These are phyloP conservation scores for Soucietia sequanensis DNA, from an alignment of 805 yeast genomes.

Conservation along the genomic window DNA sequence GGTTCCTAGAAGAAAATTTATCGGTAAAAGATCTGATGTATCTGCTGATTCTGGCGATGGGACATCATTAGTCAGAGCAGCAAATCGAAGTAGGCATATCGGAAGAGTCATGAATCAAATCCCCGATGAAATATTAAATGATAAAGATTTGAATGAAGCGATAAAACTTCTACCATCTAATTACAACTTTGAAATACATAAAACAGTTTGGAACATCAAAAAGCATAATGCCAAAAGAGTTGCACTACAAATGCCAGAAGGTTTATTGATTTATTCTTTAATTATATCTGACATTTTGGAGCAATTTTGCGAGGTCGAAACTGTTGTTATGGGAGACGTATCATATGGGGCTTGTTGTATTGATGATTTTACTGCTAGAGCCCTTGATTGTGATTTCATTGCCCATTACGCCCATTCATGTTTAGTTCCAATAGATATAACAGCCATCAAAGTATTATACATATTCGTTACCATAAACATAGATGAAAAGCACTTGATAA, in stretches of 20 bases:
- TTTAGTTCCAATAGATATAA: conserved; percentile 90
- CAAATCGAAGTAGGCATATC: conserved; percentile 33
- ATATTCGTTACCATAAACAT: conserved; percentile 92
- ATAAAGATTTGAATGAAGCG: conserved; percentile 81
- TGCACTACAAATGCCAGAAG: conserved; percentile 97
- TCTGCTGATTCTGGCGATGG: conserved; percentile 13
- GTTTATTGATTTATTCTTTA: conserved; percentile 82
- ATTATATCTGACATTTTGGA: conserved; percentile 89
- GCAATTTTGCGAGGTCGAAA: conserved; percentile 85
- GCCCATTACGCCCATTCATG: conserved; percentile 98
- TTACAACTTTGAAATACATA: conserved; percentile 94
- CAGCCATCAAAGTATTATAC: conserved; percentile 87
- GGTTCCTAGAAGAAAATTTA: conserved; percentile 62
- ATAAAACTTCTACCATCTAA: conserved; percentile 80
- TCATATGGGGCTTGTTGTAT: conserved; percentile 99
- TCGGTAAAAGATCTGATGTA: conserved; percentile 46
- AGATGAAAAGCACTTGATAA: conserved; percentile 77
- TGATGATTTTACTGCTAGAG: conserved; percentile 91
- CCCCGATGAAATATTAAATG: conserved; percentile 80
- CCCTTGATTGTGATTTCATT: conserved; percentile 89
- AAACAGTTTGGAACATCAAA: conserved; percentile 89
- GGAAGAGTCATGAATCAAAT: conserved; percentile 78
- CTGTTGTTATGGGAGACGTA: conserved; percentile 96
- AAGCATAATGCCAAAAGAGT: conserved; percentile 76
- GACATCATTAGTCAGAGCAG: conserved; percentile 21